Base-by-base conservation (phyloP, 2,329 filamentous ascomycete genomes). In the Immersiporthe knoxdaviesiana region DNA sequence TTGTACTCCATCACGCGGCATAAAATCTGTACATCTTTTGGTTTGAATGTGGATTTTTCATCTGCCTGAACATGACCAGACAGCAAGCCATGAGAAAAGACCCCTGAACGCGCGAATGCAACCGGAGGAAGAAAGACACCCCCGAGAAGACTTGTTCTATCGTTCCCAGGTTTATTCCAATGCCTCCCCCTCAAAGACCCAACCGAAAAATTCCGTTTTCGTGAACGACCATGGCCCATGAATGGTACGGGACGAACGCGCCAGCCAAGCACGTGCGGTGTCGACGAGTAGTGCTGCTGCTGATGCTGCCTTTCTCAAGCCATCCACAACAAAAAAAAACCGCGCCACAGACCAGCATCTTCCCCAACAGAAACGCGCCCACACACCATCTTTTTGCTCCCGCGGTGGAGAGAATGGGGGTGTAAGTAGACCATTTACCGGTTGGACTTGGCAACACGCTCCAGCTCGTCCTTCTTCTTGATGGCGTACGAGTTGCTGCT, bases 391-490 rank as follows among this genome's bases (percentile, higher is more conserved):
- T 52, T 66, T 66, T 61, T 66, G 58, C 65, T 59, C 39, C 65
- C 56, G 44, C 30, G 59, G 47, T 37, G 59, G 63, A 70, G 61
- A 41, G 64, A 56, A 18, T 6, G 63, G 59, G n/a, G n/a, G n/a
- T n/a, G n/a, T n/a, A n/a, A 66, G 66, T 69, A 69, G 67, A 70
- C 72, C 65, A 74, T 94, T 94, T 98, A 99, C 92, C 96, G 93
- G 92, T 99, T 99, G 90, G 90, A 93, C 93, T 99, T 99, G 87
- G 96, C 96, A 80, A 99, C 96, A 96, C 96, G 96, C 92, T 99
- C 96, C 88, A 99, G 87, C 92, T 99, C 97, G 85, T 99, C 96
- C 95, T 99, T 99, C 94, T 99, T 99, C 94, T 99, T 99, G 91
- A 99, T 99, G 81, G 97, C 96, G 85, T 98, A 99, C 78, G 94